Evolutionary conservation across 352 stramenopile genomes (phyloP).

Genomic region (Plasmopara halstedii): DNA sequence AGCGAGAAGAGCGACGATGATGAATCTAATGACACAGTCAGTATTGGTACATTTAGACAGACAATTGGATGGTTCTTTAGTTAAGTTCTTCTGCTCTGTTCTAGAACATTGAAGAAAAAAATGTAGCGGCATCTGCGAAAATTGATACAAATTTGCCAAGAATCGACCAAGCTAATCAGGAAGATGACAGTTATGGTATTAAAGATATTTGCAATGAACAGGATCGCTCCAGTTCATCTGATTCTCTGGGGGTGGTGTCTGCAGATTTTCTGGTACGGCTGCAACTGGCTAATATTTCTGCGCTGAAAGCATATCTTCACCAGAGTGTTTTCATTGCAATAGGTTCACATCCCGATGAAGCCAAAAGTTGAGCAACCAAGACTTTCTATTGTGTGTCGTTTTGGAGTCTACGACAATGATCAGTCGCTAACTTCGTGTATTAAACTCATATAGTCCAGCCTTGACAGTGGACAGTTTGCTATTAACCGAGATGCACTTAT

Average conservation of each 20-base stretch:
- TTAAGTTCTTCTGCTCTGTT: background rate
- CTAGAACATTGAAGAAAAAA: conserved; percentile 8
- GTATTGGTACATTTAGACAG: background rate
- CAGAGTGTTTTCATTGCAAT: background rate
- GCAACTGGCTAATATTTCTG: background rate
- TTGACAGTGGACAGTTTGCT: conserved; percentile 70
- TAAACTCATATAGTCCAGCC: conserved; percentile 34
- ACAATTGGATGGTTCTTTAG: background rate
- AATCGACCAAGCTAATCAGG: background rate
- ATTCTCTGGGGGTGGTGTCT: conserved; percentile 69
- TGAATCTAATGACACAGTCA: conserved; percentile 14
- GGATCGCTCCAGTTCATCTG: conserved; percentile 38
- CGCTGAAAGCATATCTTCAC: background rate
- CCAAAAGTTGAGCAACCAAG: conserved; percentile 34
- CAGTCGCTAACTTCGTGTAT: background rate
- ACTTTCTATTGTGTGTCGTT: conserved; percentile 38
- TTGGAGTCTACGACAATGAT: background rate
- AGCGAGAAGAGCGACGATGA: conserved; percentile 20
- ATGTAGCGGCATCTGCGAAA: background rate
- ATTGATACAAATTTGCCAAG: background rate
- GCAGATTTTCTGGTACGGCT: conserved; percentile 66
- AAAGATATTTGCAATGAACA: conserved; percentile 9
- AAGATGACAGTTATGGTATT: background rate
- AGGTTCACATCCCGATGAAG: conserved; percentile 45
- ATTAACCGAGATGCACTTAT: conserved; percentile 55